These are phyloP conservation scores for Bisporella sp. DNA, from an alignment of 2,329 filamentous ascomycete genomes.

Conservation along the genomic window DNA sequence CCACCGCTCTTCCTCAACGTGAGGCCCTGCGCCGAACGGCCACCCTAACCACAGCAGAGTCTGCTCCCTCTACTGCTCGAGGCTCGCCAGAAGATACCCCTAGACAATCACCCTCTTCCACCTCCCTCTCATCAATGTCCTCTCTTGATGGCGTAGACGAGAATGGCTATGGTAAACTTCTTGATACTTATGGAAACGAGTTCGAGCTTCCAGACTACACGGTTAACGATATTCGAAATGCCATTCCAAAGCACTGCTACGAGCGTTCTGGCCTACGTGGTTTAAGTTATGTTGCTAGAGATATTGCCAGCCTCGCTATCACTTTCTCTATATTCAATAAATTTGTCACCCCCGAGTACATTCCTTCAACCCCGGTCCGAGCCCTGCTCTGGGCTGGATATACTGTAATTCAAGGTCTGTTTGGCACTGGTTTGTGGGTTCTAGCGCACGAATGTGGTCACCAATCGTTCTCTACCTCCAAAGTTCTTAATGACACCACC, in stretches of 20 bases:
- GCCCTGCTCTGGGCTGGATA: constrained; percentile 57
- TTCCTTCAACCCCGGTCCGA: constrained; percentile 64
- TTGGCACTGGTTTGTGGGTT: constrained; percentile 92
- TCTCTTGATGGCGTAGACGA: constrained; percentile 38
- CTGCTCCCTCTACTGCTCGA: constrained; percentile 45
- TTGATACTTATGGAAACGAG: constrained; percentile 91
- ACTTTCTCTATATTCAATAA: constrained; percentile 87
- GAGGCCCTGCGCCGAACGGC: constrained; percentile 19
- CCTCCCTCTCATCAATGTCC: constrained; percentile 87
- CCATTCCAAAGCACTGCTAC: constrained; percentile 96
- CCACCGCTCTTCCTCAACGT: constrained; percentile 22
- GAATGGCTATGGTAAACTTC: constrained; percentile 53
- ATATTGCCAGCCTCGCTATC: constrained; percentile 62
- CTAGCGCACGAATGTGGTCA: constrained; percentile 97
- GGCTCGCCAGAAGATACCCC: constrained; percentile 55
- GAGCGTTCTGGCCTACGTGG: constrained; percentile 73
- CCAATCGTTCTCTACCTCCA: constrained; percentile 91
- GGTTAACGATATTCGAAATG: constrained; percentile 94
- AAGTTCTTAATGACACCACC: constrained; percentile 81
- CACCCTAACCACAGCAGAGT: constrained; percentile 22
- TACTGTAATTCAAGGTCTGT: constrained; percentile 78
- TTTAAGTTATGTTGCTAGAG: constrained; percentile 77
- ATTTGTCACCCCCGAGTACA: constrained; percentile 77
- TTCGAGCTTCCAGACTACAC: constrained; percentile 93
- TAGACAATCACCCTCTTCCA: constrained; percentile 66